Conservation (phyloP, 306 rosid genomes). For the Astragalus glycyphyllos region DNA sequence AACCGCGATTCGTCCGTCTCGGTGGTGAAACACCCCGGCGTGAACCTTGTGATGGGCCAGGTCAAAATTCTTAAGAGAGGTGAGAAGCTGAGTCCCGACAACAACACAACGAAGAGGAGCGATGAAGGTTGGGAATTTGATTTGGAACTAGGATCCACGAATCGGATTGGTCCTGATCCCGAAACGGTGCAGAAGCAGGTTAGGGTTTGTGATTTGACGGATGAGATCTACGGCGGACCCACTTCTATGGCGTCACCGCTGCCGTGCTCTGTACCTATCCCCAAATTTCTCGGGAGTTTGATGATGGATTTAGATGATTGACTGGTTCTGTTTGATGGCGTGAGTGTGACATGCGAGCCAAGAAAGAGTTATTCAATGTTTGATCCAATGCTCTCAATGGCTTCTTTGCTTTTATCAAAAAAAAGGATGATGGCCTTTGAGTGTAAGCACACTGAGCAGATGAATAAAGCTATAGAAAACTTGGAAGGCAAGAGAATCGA, state of each 20-base stretch:
- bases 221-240: conserved; percentile 59
- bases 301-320: not conserved
- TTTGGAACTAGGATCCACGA: conserved; percentile 65
- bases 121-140: conserved; percentile 53
- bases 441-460: conserved; percentile 39
- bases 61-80: conserved; percentile 92
- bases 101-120: not conserved
- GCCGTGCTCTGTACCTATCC: conserved; percentile 80
- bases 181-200: conserved; percentile 60
- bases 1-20: conserved; percentile 29
- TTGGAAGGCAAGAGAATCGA: not conserved
- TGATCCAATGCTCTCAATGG: conserved; percentile 42
- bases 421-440: conserved; percentile 51
- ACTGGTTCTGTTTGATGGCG: not conserved
- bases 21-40: conserved; percentile 47
- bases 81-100: conserved; percentile 47
- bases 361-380: not conserved
- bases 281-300: conserved; percentile 48
- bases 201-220: conserved; percentile 51
- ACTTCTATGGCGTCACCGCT: conserved; percentile 61
- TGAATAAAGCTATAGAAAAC: not conserved
- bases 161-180: conserved; percentile 85
- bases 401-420: conserved; percentile 65
- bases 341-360: not conserved
- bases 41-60: conserved; percentile 68